phyloP scores from a whole-genome alignment of 345 rosid genomes.

The Fremontodendron californicum region DNA sequence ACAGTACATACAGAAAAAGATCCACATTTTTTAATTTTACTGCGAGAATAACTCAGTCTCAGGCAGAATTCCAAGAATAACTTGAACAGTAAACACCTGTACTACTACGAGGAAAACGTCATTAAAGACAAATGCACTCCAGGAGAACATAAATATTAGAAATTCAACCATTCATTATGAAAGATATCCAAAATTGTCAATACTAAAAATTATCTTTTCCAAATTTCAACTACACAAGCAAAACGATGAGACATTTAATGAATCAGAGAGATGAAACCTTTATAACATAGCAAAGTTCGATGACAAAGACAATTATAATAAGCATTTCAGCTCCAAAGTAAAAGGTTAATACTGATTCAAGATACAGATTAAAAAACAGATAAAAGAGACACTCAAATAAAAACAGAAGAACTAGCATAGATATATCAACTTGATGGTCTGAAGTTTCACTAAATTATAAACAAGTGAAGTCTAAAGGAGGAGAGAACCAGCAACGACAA shows the following conservation, averaged over 20 bases:
- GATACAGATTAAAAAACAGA: neutral
- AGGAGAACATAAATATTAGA: neutral
- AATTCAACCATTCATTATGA: neutral
- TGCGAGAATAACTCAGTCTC: neutral
- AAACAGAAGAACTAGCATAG: neutral
- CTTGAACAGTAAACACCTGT: neutral
- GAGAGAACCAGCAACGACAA: neutral
- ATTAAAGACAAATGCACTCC: neutral
- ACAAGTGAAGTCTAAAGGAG: neutral
- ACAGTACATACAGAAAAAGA: neutral
- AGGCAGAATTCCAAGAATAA: neutral
- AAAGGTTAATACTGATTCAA: neutral
- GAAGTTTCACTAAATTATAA: neutral
- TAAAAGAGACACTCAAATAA: neutral
- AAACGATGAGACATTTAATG: neutral
- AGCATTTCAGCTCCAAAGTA: neutral
- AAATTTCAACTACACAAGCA: neutral
- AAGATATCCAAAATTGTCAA: neutral
- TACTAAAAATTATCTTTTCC: neutral
- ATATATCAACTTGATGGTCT: neutral
- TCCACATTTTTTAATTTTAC: neutral
- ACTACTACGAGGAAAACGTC: neutral
- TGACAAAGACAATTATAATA: neutral
- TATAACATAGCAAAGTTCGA: neutral
- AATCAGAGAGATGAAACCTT: neutral